These are phyloP conservation scores for Suhomyces guaymorum DNA, from an alignment of 1,139 yeast genomes.

Conservation along the genomic window DNA sequence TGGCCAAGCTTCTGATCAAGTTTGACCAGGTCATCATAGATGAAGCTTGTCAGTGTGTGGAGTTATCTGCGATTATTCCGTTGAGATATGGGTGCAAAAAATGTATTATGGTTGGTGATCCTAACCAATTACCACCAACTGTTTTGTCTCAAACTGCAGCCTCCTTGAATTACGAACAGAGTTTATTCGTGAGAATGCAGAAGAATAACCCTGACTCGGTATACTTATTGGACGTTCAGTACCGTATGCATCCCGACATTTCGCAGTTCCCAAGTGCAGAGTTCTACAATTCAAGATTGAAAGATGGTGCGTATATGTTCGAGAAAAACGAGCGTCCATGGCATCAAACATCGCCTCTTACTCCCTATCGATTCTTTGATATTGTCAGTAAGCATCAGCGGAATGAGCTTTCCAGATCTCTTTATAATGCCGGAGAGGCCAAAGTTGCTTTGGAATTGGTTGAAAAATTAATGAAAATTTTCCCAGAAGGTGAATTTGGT, in stretches of 20 bases:
- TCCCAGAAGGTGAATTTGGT: slow-evolving; percentile 54
- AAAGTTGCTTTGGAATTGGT: slow-evolving; percentile 71
- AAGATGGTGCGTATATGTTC: slow-evolving; percentile 75
- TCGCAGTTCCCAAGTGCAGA: slow-evolving; percentile 82
- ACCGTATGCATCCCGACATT: slow-evolving; percentile 96
- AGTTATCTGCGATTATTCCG: slow-evolving; percentile 88
- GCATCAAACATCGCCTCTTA: slow-evolving; percentile 58
- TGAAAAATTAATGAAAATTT: slow-evolving; percentile 50
- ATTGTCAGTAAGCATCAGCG: slow-evolving; percentile 65
- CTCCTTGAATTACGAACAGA: slow-evolving; percentile 77
- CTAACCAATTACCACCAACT: slow-evolving; percentile 97
- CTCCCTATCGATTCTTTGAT: slow-evolving; percentile 82
- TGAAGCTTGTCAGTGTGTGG: slow-evolving; percentile 98
- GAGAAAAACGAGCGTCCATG: slow-evolving; percentile 64
- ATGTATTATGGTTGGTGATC: slow-evolving; percentile 99
- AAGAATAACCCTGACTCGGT: slow-evolving; percentile 60
- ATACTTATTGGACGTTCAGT: slow-evolving; percentile 86
- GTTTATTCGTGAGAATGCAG: slow-evolving; percentile 93
- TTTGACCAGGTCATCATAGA: slow-evolving; percentile 96
- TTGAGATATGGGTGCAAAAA: slow-evolving; percentile 86
- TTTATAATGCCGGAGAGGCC: slow-evolving; percentile 71
- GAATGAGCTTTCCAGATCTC: slow-evolving; percentile 64
- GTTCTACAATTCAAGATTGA: slow-evolving; percentile 71
- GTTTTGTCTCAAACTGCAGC: slow-evolving; percentile 83
- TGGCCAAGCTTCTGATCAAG: slow-evolving; percentile 69